Conservation (phyloP, 768 basidiomycete species). For the Naganishia vaughanmartiniae region DNA sequence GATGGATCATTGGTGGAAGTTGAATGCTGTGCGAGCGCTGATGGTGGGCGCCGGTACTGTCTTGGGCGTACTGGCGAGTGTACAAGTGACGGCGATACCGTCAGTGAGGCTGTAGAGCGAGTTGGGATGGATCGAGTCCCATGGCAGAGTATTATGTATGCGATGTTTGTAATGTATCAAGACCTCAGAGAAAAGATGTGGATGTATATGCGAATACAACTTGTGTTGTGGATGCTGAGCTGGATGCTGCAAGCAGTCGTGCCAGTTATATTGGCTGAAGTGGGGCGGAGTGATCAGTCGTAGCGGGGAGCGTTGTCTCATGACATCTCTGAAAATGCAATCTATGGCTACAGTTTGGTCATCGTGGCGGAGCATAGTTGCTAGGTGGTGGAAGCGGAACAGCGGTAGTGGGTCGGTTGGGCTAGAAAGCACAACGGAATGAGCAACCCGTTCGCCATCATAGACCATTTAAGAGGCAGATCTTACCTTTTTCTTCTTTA, state of each 20-base stretch:
- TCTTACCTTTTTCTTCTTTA: conserved; percentile 32
- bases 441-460: neutral
- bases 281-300: neutral
- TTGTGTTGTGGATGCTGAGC: no score
- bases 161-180: neutral
- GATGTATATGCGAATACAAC: neutral
- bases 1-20: conserved; percentile 19
- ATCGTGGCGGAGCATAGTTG: neutral
- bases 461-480: neutral
- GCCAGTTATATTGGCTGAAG: neutral
- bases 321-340: neutral
- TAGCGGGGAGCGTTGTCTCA: neutral
- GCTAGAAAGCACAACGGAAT: neutral
- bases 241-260: neutral
- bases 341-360: neutral
- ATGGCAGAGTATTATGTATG: neutral
- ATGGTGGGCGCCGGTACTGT: neutral
- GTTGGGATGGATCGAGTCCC: neutral
- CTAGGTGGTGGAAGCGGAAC: conserved; percentile 1
- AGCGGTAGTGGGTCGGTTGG: neutral
- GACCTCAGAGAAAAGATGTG: neutral
- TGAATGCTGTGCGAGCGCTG: conserved; percentile 1
- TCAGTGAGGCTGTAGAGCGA: neutral
- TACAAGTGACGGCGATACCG: neutral
- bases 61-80: neutral